Evolutionary conservation across 2,329 filamentous ascomycete genomes (phyloP), one percentile per base, ranked within the genome.

Genomic region (Tolypocladium album): DNA sequence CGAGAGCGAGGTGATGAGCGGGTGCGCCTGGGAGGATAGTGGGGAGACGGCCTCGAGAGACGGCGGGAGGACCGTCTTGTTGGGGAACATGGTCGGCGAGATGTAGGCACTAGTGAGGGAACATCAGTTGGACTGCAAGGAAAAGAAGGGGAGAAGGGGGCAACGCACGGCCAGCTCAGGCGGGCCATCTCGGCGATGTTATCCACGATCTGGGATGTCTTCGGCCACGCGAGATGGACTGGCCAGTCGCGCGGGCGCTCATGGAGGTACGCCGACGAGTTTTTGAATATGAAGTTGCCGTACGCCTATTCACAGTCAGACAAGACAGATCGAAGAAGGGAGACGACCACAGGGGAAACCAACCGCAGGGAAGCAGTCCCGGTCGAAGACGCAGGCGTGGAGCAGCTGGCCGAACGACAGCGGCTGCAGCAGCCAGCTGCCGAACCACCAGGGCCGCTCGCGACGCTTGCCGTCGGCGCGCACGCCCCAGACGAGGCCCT

Each of bases 61-160:
- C 4, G 82, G 70, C 0, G 89, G 85, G 0, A 95, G 83, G 2
- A 83, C 85, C 56, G 82, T 81, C 67, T 85, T 85, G 63, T 79
- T 79, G 0, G 92, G 92, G 73, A 95, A 96, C 61, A 97, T 82
- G 47, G 92, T 93, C 1, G 93, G 93, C 0, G 90, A 93, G 57
- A 89, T 81, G 72, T 92, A 96, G 0, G 88, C 78, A 42, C 88
- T 90, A 64, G 36, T 50, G 31, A n/a, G n/a, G n/a, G 42, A 3
- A 15, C 1, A 61, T 67, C 34, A 61, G 61, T 63, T 11, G 24
- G 17, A 4, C 7, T 31, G 20, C 7, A 9, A 15, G 2, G 17
- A 4, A 15, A 7, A 11, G 22, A 38, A 11, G 36, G 0, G 2
- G 2, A 17, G 2, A 52, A 34, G 4, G 47, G 39, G 39, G 15